Percentiles rank a stretch among this genome's conserved stretches.
Evolutionary conservation across 306 rosid species (phyloP).

Genomic region (Cucurbita moschata): DNA sequence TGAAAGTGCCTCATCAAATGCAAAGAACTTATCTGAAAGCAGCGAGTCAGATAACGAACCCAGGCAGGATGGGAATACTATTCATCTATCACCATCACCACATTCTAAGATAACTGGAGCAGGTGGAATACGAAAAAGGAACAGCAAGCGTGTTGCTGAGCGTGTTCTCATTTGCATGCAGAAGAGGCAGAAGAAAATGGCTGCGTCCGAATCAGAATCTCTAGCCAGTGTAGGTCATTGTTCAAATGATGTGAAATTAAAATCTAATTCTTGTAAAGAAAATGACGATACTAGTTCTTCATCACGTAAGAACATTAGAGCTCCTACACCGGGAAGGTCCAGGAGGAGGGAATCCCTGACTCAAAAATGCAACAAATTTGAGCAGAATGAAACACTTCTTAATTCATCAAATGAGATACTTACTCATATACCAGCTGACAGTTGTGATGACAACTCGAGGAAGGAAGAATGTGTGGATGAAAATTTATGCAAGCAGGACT

Average conservation of each 20-base stretch:
- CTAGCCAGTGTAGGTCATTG: slow-evolving; percentile 41
- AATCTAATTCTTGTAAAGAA: slow-evolving; percentile 29
- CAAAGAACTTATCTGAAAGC: slow-evolving; percentile 72
- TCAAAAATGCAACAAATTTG: slow-evolving; percentile 18
- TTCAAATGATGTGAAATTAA: slow-evolving; percentile 28
- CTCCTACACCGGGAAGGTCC: slow-evolving; percentile 22
- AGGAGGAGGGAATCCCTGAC: slow-evolving; percentile 26
- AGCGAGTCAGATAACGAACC: slow-evolving; percentile 88
- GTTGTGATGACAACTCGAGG: slow-evolving; percentile 53
- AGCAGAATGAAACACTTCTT: slow-evolving; percentile 40
- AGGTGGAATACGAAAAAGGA: slow-evolving; percentile 55
- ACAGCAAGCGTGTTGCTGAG: slow-evolving; percentile 92
- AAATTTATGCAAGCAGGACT: slow-evolving; percentile 49
- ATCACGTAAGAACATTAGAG: slow-evolving; percentile 24
- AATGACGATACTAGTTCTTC: slow-evolving; percentile 31
- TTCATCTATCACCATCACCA: slow-evolving; percentile 34
- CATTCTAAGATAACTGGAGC: slow-evolving; percentile 46
- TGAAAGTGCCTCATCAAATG: slow-evolving; percentile 94
- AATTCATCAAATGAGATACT: slow-evolving; percentile 44
- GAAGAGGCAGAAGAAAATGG: slow-evolving; percentile 71
- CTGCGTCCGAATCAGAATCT: slow-evolving; percentile 70
- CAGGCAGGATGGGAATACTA: slow-evolving; percentile 37
- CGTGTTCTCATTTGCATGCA: slow-evolving; percentile 79
- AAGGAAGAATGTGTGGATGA: slow-evolving; percentile 65
- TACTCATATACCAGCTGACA: slow-evolving; percentile 34